Evolutionary conservation across 768 basidiomycete species (phyloP).

Genomic region (Tricholoma sp.): DNA sequence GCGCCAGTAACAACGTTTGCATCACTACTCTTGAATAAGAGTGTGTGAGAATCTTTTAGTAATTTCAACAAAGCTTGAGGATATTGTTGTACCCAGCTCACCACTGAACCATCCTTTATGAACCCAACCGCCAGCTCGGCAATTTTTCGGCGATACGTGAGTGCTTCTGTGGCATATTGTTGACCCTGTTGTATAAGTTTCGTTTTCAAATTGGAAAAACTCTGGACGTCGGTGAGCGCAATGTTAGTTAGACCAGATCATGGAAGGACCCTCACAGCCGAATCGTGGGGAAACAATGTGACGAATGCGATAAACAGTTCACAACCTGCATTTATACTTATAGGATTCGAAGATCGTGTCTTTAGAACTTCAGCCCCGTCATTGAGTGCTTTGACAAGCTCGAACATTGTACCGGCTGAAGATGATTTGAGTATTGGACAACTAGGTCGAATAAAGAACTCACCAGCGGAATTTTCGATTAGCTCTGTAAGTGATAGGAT

Average conservation of each 20-base stretch:
- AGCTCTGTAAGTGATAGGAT: slow-evolving; percentile 81
- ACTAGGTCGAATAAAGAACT: slow-evolving; percentile 14
- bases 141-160: slow-evolving; percentile 85
- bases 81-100: slow-evolving; percentile 23
- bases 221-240: slow-evolving; percentile 38
- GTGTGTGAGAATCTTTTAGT: slow-evolving; percentile 84
- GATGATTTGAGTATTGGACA: slow-evolving; percentile 7
- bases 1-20: slow-evolving; percentile 85
- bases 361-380: slow-evolving; percentile 65
- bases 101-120: slow-evolving; percentile 92
- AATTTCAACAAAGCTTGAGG: slow-evolving; percentile 5
- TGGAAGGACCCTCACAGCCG: slow-evolving; percentile 48
- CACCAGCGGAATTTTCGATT: slow-evolving; percentile 75
- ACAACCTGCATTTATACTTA: slow-evolving; percentile 84
- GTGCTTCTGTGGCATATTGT: slow-evolving; percentile 70
- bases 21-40: slow-evolving; percentile 96
- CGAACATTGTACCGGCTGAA: slow-evolving; percentile 86
- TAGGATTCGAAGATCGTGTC: slow-evolving; percentile 63
- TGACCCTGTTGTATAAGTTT: slow-evolving; percentile 80
- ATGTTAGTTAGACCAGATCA: slow-evolving; percentile 6
- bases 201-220: slow-evolving; percentile 77
- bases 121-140: slow-evolving; percentile 85
- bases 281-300: slow-evolving; percentile 77
- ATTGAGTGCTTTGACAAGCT: slow-evolving; percentile 81
- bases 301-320: slow-evolving; percentile 90